Evolutionary conservation across 192 early-diverging fungal species (phyloP), one percentile per base, ranked within the genome.

Genomic region (Entomortierella chlamydospora): DNA sequence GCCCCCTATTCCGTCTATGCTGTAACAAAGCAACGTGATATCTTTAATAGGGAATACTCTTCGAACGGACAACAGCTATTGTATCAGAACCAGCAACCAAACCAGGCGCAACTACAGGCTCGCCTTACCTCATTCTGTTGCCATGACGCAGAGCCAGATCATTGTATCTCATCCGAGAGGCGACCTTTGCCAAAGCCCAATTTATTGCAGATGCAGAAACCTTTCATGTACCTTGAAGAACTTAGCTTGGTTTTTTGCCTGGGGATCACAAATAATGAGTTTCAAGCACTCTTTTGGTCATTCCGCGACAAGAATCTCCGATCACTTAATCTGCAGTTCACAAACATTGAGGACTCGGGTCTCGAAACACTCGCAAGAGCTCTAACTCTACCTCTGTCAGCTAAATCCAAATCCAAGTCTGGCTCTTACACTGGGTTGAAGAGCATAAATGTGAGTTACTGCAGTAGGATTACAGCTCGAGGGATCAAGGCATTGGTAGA

Each of bases 281-380:
- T 78, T 26, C 61, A 78, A n/a, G 42, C 52, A 6, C 56, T 78
- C n/a, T 78, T 78, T 34, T 61, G 61, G 43, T 63, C 37, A 0
- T 58, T 78, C 23, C 54, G 43, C 4, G 54, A 47, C 25, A 68
- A 70, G 67, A 59, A 43, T 29, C 61, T 78, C 1, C 54, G 60
- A 9, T 50, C 74, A 3, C 50, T 78, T 22, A 60, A 78, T 33
- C 74, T 78, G 9, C 74, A 78, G 25, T 78, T 70, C 61, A 78
- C 74, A 29, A 78, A 65, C 57, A 70, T 78, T 18, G 67, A 78
- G 67, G 74, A 78, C 34, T 70, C 74, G 15, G 74, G 55, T 22
- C 52, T 78, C 0, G 74, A 78, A 26, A 37, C 67, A 8, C 23
- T 78, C 1, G 74, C 67, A 6, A 26, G 13, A 2, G 23, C 58